Evolutionary conservation across 805 yeast species (phyloP), one percentile per base, ranked within the genome.

Genomic region (Candida nonsorbophila): DNA sequence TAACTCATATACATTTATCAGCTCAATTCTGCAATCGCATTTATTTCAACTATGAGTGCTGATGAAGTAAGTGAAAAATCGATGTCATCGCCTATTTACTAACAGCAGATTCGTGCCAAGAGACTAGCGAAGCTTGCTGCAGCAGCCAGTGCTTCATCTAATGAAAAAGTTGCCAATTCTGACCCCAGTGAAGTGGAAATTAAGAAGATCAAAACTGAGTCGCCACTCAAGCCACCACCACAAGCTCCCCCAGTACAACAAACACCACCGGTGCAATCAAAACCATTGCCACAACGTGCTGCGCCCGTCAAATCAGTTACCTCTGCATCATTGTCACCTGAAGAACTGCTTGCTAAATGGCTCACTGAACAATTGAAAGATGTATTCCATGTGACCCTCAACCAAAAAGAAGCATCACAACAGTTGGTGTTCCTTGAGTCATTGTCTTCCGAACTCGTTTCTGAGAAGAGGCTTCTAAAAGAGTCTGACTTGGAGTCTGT

Each of bases 91-190:
- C 10, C 20, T 17, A 20, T 6, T 16, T 25, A 37, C 46, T 44
- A 42, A 44, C 41, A 49, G 38, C 29, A 67, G 71, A 70, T 70
- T 16, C 55, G 76, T 33, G 69, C 69, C 29, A 70, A 69, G 39
- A 50, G 83, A 25, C 53, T 76, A 39, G 83, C 82, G 4, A 63
- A 62, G 34, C 56, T 76, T 33, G 63, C 42, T 8, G 42, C 42
- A n/a, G n/a, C n/a, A n/a, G n/a, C n/a, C n/a, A n/a, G n/a, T n/a
- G n/a, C n/a, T n/a, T n/a, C n/a, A n/a, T n/a, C n/a, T n/a, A n/a
- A n/a, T n/a, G n/a, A n/a, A n/a, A n/a, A n/a, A n/a, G n/a, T n/a
- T n/a, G n/a, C n/a, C n/a, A n/a, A n/a, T n/a, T n/a, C n/a, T n/a
- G n/a, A n/a, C n/a, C n/a, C n/a, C n/a, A n/a, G n/a, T n/a, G n/a